Evolutionary conservation across 495 filamentous ascomycete species (phyloP).

Genomic region (Aspergillus funiculosus): DNA sequence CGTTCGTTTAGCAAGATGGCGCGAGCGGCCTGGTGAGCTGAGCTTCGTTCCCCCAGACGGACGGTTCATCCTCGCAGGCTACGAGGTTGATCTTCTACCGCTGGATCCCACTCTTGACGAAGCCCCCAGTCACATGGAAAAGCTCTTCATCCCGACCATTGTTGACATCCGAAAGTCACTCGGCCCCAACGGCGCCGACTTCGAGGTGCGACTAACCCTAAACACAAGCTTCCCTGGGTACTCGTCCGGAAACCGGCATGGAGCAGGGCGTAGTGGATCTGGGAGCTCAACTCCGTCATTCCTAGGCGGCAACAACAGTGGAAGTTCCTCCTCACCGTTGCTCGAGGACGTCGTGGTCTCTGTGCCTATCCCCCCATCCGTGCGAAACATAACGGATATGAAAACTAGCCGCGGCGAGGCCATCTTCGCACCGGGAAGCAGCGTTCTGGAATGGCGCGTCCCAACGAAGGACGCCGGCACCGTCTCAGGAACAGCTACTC

Average conservation of each 20-base stretch:
- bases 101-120: slow-evolving; percentile 43
- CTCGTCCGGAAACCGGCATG: slow-evolving; percentile 29
- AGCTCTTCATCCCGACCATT: slow-evolving; percentile 72
- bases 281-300: slow-evolving; percentile 57
- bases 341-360: slow-evolving; percentile 78
- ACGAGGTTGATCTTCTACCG: slow-evolving; percentile 87
- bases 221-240: slow-evolving; percentile 54
- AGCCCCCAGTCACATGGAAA: slow-evolving; percentile 48
- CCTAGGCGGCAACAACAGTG: slow-evolving; percentile 47
- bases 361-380: slow-evolving; percentile 71
- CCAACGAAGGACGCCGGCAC: slow-evolving; percentile 60
- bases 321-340: slow-evolving; percentile 46
- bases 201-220: slow-evolving; percentile 77
- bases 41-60: slow-evolving; percentile 96
- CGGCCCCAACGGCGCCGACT: slow-evolving; percentile 69
- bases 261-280: slow-evolving; percentile 37
- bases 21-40: slow-evolving; percentile 78
- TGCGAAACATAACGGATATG: slow-evolving; percentile 84
- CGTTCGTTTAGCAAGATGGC: slow-evolving; percentile 79
- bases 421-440: slow-evolving; percentile 64
- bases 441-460: slow-evolving; percentile 76
- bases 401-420: slow-evolving; percentile 81
- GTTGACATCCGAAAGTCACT: slow-evolving; percentile 77
- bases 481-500: slow-evolving; percentile 59
- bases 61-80: slow-evolving; percentile 88